Base-by-base conservation (phyloP, 768 basidiomycete genomes). In the Rhodotorula paludigena region DNA sequence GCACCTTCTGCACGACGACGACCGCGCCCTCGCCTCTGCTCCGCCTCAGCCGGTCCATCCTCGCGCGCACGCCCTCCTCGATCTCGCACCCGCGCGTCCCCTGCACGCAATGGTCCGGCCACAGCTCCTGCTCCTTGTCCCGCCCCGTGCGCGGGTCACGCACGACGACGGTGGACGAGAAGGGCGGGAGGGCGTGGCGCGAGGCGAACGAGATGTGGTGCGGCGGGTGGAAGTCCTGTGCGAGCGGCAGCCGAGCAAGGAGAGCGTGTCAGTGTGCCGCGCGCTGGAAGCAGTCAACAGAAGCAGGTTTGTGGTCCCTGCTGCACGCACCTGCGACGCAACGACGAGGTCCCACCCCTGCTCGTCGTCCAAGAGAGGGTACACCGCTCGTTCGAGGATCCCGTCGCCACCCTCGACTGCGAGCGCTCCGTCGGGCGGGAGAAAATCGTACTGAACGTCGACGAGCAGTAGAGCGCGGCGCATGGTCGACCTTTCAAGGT, bases 401-500 rank as follows among this genome's bases (percentile, higher is more conserved):
- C 80, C 78, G 38, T 82, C 79, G 0, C 84, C 90, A 28, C 81
- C 81, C 3, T 84, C 80, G 20, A 90, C 88, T 5, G 89, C 85
- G 44, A 93, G 84, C 10, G 85, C 82, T 5, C 90, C 90, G 28
- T 79, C 77, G 0, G 80, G 80, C 2, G 82, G 82, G 35, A 90
- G 83, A 74, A 93, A 93, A 77, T 93, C 90, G 75, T 89, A 83
- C 76, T 93, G 90, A 77, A 89, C 83, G 75, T 92, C 90, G 44
- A 91, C 80, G 61, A 90, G 82, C 15, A 72, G 28, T 21, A 72
- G 65, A 2, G 68, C 63, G 36, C 35, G 20, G 33, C 35, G 52
- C 52, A 53, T 53, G 14, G 11, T 14, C n/a, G 42, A 2, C 45
- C n/a, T n/a, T 25, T 14, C 6, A 4, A 25, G 12, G 7, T 9